Evolutionary conservation across 306 rosid genomes (phyloP), one percentile per base, ranked within the genome.

Genomic region (Oemleria cerasiformis): DNA sequence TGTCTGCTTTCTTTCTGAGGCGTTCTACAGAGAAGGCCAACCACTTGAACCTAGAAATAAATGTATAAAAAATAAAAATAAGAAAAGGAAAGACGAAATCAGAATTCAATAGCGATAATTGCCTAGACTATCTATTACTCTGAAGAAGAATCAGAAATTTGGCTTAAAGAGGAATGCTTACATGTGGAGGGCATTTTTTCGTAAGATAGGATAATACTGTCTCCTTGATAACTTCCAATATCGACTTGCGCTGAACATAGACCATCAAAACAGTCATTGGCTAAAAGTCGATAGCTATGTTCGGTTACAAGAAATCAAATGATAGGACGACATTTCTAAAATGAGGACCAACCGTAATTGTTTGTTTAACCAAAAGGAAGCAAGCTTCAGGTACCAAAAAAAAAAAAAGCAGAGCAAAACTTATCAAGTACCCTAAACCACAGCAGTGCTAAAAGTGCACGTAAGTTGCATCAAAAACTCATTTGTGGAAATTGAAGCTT

Each of bases 141-240:
- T 13, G 44, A 82, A 65, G 43, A 47, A 50, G 2, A 57, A 72
- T 34, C 59, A n/a, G 51, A 60, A 8, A 77, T 23, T 70, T 54
- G 55, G 47, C 55, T 74, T 48, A 25, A 71, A 77, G 47, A 73
- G 55, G 42, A 12, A 16, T 85, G 73, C 92, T 86, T 84, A 93
- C 98, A 70, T 93, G 93, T 19, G 96, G 97, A 4, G 98, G 94
- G 78, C 94, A 88, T 79, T 93, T 86, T 73, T 79, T 93, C 1
- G 96, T 88, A 45, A 93, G 84, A 81, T 93, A 92, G 48, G 94
- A 87, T 80, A 91, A 84, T 44, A 93, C 92, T 6, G 98, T 93
- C 84, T 93, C 98, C 88, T 91, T 93, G 74, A 93, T 85, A 77
- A 93, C 96, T 84, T 91, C 96, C 88, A 93, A 68, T 76, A 93